Percentiles rank a stretch among this genome's conserved stretches.
Evolutionary conservation across 2,329 filamentous ascomycete genomes (phyloP).

Genomic region (Colletotrichum cuscutae): DNA sequence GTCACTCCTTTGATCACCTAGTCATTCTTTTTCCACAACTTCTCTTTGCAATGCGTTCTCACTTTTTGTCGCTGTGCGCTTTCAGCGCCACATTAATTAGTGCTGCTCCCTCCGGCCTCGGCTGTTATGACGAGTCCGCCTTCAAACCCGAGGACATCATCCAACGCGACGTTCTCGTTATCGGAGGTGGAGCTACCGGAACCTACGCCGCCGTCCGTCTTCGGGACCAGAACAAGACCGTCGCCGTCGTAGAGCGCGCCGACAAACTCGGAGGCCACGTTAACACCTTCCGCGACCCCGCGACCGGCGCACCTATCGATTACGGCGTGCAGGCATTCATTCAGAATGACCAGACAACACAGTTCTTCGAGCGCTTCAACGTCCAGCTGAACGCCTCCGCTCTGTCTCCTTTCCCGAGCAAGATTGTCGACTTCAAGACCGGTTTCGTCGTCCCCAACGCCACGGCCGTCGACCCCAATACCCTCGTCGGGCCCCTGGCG

Average conservation of each 20-base stretch:
- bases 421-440: slow-evolving; percentile 33
- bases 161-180: slow-evolving; percentile 57
- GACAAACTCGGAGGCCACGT: slow-evolving; percentile 55
- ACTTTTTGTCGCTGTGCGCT: slow-evolving; percentile 15
- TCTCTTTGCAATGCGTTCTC: background rate
- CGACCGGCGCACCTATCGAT: slow-evolving; percentile 45
- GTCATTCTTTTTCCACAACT: slow-evolving; percentile 1
- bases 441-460: slow-evolving; percentile 31
- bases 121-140: slow-evolving; percentile 26
- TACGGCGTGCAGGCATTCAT: slow-evolving; percentile 49
- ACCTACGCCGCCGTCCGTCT: slow-evolving; percentile 58
- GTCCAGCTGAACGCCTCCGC: slow-evolving; percentile 39
- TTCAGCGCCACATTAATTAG: slow-evolving; percentile 20
- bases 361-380: slow-evolving; percentile 57
- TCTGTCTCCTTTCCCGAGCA: slow-evolving; percentile 29
- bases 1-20: slow-evolving; percentile 1
- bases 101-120: slow-evolving; percentile 13
- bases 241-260: slow-evolving; percentile 55
- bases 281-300: slow-evolving; percentile 55
- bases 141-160: slow-evolving; percentile 32
- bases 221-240: slow-evolving; percentile 59
- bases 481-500: slow-evolving; percentile 15
- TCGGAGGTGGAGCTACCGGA: slow-evolving; percentile 65
- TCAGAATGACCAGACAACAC: slow-evolving; percentile 48
- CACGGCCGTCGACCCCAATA: slow-evolving; percentile 21